These are phyloP conservation scores for Clavispora asparagi DNA, from an alignment of 805 yeast genomes.

Conservation along the genomic window DNA sequence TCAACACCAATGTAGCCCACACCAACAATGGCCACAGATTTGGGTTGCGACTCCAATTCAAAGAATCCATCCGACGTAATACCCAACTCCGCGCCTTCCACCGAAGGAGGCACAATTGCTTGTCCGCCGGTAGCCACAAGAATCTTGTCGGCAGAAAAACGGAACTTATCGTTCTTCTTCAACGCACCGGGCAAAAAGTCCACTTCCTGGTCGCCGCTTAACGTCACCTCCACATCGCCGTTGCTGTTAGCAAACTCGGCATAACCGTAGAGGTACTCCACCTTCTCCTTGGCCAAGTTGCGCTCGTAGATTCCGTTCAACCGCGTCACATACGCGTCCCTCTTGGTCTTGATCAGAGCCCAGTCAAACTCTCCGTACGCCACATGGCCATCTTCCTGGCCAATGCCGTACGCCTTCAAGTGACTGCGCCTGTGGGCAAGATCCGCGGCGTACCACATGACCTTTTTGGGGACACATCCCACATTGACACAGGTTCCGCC, in stretches of 20 bases:
- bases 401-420: slow-evolving; percentile 80
- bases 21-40: slow-evolving; percentile 90
- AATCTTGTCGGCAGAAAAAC: slow-evolving; percentile 74
- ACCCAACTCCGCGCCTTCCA: slow-evolving; percentile 81
- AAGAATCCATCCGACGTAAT: slow-evolving; percentile 90
- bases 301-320: slow-evolving; percentile 91
- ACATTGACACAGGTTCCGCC: slow-evolving; percentile 99
- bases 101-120: slow-evolving; percentile 61
- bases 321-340: slow-evolving; percentile 86
- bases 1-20: slow-evolving; percentile 98
- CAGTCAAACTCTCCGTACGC: slow-evolving; percentile 63
- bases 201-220: slow-evolving; percentile 37
- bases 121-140: slow-evolving; percentile 93
- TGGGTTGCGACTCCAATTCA: slow-evolving; percentile 74
- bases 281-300: slow-evolving; percentile 83
- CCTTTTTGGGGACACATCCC: slow-evolving; percentile 98
- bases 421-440: slow-evolving; percentile 70
- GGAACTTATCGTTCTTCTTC: slow-evolving; percentile 49
- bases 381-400: slow-evolving; percentile 48
- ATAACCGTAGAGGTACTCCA: slow-evolving; percentile 80
- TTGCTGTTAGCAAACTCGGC: slow-evolving; percentile 63
- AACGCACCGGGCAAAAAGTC: slow-evolving; percentile 26
- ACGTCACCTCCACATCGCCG: slow-evolving; percentile 73
- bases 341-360: slow-evolving; percentile 73
- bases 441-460: slow-evolving; percentile 98